phyloP scores from a whole-genome alignment of 768 basidiomycete genomes.

The Pisolithus sp. region DNA sequence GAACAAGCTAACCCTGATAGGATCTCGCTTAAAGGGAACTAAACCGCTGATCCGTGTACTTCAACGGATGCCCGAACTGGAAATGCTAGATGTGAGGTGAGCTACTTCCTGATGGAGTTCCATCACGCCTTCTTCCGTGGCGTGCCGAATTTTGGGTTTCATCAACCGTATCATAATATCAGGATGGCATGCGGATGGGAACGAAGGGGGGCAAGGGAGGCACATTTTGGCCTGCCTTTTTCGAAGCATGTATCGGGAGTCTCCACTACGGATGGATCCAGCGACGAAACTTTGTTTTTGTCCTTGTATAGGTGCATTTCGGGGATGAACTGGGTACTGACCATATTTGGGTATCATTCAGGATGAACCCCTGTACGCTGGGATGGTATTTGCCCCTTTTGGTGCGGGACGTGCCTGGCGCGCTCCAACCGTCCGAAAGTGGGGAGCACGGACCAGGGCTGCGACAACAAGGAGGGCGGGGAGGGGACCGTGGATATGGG shows the following conservation, averaged over 20 bases:
- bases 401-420: constrained; percentile 60
- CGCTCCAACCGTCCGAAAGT: constrained; percentile 54
- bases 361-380: constrained; percentile 96
- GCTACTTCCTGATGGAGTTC: constrained; percentile 16
- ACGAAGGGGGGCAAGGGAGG: neutral
- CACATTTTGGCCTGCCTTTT: neutral
- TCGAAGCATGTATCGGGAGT: constrained; percentile 6
- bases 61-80: constrained; percentile 67
- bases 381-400: constrained; percentile 93
- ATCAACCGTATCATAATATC: neutral
- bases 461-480: constrained; percentile 19
- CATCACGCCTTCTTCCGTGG: neutral
- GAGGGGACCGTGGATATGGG: constrained; percentile 22
- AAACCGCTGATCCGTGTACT: constrained; percentile 69
- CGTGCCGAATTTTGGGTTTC: neutral
- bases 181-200: neutral
- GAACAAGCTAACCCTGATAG: constrained; percentile 82
- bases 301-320: neutral
- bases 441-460: constrained; percentile 4
- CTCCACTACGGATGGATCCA: constrained; percentile 1
- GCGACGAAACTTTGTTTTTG: neutral
- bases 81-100: constrained; percentile 89
- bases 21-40: constrained; percentile 70
- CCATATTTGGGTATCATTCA: constrained; percentile 13
- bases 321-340: neutral